Conservation (phyloP, 345 rosid species). For the Dovyalis caffra region DNA sequence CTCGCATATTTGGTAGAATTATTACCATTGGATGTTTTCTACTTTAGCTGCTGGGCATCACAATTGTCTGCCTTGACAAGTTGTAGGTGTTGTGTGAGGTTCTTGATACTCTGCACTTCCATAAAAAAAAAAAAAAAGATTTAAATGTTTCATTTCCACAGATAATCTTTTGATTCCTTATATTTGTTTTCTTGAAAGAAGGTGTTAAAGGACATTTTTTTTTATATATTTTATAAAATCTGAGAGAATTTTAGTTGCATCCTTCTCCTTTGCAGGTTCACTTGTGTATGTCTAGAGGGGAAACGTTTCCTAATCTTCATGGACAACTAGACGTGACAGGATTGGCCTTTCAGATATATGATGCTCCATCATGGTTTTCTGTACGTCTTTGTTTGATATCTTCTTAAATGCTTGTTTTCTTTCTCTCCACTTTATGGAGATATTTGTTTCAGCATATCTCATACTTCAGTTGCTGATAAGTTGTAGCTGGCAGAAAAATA, state of each 20-base stretch:
- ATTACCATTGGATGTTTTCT: neutral
- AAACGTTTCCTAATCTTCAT: slow-evolving; percentile 86
- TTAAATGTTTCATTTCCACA: neutral
- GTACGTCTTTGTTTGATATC: slow-evolving; percentile 47
- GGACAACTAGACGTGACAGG: slow-evolving; percentile 91
- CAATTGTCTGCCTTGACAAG: neutral
- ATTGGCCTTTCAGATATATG: slow-evolving; percentile 75
- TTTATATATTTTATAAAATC: neutral
- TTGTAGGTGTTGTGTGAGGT: neutral
- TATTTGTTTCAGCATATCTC: slow-evolving; percentile 10
- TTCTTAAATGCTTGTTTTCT: slow-evolving; percentile 16
- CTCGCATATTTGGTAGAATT: too few species aligned
- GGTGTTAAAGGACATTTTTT: too few species aligned
- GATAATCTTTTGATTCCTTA: neutral
- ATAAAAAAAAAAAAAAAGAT: too few species aligned
- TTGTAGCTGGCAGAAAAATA: neutral
- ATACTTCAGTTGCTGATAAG: neutral
- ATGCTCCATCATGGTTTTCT: slow-evolving; percentile 85
- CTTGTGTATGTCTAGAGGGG: slow-evolving; percentile 91
- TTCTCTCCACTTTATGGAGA: slow-evolving; percentile 14
- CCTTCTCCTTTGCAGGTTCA: slow-evolving; percentile 59
- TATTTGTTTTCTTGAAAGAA: neutral
- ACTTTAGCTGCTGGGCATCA: neutral
- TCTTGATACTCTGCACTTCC: neutral
- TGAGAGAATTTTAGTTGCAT: slow-evolving; percentile 1